Evolutionary conservation across 2,329 filamentous ascomycete genomes (phyloP), one percentile per base, ranked within the genome.

Genomic region (Colletotrichum lupini): DNA sequence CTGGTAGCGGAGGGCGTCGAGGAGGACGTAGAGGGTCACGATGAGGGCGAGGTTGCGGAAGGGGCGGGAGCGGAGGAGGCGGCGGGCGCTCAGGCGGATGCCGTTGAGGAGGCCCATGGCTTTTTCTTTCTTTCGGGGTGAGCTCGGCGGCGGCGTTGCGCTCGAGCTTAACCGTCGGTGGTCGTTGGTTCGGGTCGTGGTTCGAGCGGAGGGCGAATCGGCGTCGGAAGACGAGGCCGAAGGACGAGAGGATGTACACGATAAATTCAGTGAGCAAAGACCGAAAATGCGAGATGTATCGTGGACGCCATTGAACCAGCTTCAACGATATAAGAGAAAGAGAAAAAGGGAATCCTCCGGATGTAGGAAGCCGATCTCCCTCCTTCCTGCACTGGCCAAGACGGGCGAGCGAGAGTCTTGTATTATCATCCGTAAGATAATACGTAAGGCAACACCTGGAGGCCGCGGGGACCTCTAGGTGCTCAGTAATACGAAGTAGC

Each of bases 1-100:
- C 55, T 76, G 74, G 56, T 85, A 81, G 16, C 82, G 82, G 24
- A 84, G 78, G 49, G 82, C 80, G 42, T 85, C 83, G 75, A 85
- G 77, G n/a, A 83, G 64, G 66, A 80, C 83, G 77, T 84, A 73
- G 68, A 85, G 75, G 70, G 78, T 63, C 64, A 84, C 73, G 26
- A 85, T 68, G 53, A 82, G 67, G 16, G 84, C 56, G n/a, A 82
- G 64, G 32, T 84, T 77, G 68, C 81, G 81, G 26, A 79, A 75
- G 56, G 76, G 74, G 46, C 82, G 82, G 37, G 79, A 80, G 75
- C 83, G 84, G 42, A 83, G 75, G 62, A 83, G 70, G 32, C 84
- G 83, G 42, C 83, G 83, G 42, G 82, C 68, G 68, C 60, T 56
- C 37, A 75, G 73, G 30, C 64, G 60, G 12, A 73, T 46, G 60